Evolutionary conservation across 805 yeast genomes (phyloP).

Genomic region (Starmera quercuum): DNA sequence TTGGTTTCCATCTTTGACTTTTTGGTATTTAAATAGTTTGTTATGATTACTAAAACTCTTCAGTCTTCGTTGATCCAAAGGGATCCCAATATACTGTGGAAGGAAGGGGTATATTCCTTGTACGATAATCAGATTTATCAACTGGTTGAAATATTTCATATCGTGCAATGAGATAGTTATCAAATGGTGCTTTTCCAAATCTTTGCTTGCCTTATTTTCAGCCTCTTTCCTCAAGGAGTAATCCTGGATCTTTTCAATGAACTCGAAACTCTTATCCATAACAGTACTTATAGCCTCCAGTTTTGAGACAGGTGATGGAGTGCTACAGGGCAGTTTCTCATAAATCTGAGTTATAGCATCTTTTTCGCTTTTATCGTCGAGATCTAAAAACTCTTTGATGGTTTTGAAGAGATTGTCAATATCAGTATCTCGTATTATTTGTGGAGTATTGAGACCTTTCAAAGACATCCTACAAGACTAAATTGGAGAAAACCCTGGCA

Average conservation of each 20-base stretch:
- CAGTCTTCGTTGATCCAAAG: slow-evolving; percentile 50
- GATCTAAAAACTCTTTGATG: slow-evolving; percentile 12
- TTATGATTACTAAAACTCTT: slow-evolving; percentile 35
- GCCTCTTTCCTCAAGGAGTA: slow-evolving; percentile 4
- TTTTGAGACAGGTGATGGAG: no score
- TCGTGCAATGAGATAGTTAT: slow-evolving; percentile 77
- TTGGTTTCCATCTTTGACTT: slow-evolving; percentile 9
- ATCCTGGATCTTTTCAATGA: slow-evolving; percentile 10
- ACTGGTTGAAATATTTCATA: slow-evolving; percentile 60
- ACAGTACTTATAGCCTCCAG: no score
- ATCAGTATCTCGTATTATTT: slow-evolving; percentile 21
- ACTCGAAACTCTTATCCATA: no score
- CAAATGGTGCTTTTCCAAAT: slow-evolving; percentile 16
- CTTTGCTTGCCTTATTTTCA: slow-evolving; percentile 2
- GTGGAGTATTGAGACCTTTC: slow-evolving; percentile 22
- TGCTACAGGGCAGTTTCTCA: slow-evolving; percentile 1
- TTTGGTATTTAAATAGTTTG: slow-evolving; percentile 16
- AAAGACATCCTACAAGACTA: not conserved
- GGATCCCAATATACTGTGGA: slow-evolving; percentile 51
- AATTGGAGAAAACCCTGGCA: no score
- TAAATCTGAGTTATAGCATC: slow-evolving; percentile 9
- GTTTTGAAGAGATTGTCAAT: slow-evolving; percentile 24
- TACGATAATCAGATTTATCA: slow-evolving; percentile 57
- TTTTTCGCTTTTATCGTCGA: slow-evolving; percentile 8
- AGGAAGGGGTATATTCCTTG: slow-evolving; percentile 67